Conservation (phyloP, 2,329 filamentous ascomycete species). For the Sordariomycetes sp. region DNA sequence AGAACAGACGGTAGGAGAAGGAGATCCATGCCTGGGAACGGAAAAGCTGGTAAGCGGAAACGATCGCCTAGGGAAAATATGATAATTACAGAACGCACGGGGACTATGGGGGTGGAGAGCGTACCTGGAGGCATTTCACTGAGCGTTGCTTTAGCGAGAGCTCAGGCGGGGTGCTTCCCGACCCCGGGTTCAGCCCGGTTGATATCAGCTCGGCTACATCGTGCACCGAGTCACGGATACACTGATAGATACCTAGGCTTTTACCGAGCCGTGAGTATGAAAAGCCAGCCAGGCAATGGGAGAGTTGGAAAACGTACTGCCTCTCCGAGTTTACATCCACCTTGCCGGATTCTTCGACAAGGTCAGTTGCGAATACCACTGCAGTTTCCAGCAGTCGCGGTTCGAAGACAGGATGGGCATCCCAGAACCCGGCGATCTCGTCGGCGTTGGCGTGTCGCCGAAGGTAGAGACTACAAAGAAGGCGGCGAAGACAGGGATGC, state of each 20-base stretch:
- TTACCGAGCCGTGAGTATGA: constrained; percentile 6
- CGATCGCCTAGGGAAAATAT: background rate
- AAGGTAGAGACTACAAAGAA: constrained; percentile 34
- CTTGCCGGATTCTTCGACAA: constrained; percentile 59
- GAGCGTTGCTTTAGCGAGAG: constrained; percentile 37
- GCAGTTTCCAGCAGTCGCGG: constrained; percentile 19
- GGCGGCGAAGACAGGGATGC: constrained; percentile 52
- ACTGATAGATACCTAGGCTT: constrained; percentile 26
- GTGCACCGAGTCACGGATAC: constrained; percentile 25
- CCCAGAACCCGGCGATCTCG: background rate
- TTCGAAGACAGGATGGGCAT: background rate
- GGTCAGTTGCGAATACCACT: constrained; percentile 10
- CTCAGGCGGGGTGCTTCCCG: constrained; percentile 9
- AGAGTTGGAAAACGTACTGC: constrained; percentile 28
- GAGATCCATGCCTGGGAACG: background rate
- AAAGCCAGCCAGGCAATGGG: constrained; percentile 16
- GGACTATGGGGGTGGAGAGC: background rate
- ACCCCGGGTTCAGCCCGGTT: constrained; percentile 20
- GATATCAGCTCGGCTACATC: constrained; percentile 30
- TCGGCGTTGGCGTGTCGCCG: background rate
- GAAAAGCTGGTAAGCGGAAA: background rate
- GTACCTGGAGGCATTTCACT: constrained; percentile 51
- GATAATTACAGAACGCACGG: background rate
- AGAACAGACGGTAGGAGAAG: constrained; percentile 21
- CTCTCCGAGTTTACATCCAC: constrained; percentile 51